Conservation (phyloP, 164 flowering plant genomes). For the Vitis vinifera region ASM3070453v1 NC_081809.1:25042501-25043000, state of each 20-base stretch:
- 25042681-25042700: no score
- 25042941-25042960: conserved; percentile 92
- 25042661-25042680: no score
- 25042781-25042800: no score
- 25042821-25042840: no score
- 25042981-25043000: conserved; percentile 73
- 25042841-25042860: neutral
- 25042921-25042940: conserved; percentile 29
- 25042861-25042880: neutral
- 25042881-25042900: neutral
- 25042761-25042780: no score
- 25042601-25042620: neutral
- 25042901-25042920: neutral
- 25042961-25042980: conserved; percentile 75
- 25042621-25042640: neutral
- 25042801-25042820: no score
- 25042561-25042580: conserved; percentile 60
- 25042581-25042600: conserved; percentile 33
- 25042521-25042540: no score
- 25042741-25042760: no score
- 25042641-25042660: no score
- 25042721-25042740: no score
- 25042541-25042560: neutral
- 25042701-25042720: no score
- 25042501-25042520: no score